Evolutionary conservation across 192 early-diverging fungal species (phyloP), one percentile per base, ranked within the genome.

Genomic region (Coemansia sp.): DNA sequence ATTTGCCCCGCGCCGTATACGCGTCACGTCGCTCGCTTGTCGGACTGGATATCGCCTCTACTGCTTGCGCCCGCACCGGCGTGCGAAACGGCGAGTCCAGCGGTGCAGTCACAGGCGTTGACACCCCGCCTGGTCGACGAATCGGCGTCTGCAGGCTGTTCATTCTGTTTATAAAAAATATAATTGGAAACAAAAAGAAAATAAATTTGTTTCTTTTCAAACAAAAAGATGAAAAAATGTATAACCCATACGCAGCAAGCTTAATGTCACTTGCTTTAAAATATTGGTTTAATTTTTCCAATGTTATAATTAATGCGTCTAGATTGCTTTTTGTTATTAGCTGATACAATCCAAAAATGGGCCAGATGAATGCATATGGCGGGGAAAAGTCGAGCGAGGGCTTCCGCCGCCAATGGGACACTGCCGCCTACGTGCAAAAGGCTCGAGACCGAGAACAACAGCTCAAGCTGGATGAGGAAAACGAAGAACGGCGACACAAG

Each of bases 331-430:
- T 43, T 43, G 10, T 43, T 15, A 43, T 3, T 15, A 43, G 8
- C 15, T 43, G 15, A 15, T 43, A 43, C 12, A 15, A n/a, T n/a
- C 4, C 12, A 43, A 43, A 14, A 43, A 43, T 43, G 41, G 41
- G 41, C 41, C 12, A 43, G 41, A 63, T 29, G 21, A 67, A 67
- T 21, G 65, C 65, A 2, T 67, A 67, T 41, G 65, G 65, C 11
- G 49, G 25, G 10, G n/a, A 41, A 5, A 67, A 52, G 45, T 41
- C 41, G 32, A 22, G 37, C 15, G 70, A 65, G 25, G 54, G 63
- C 8, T 83, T 79, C 24, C 58, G 81, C 32, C 69, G 70, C 22
- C 78, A 37, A 15, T 94, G 92, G 92, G 88, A 94, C 70, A 84
- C 70, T 54, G 87, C 73, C 23, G 86, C 89, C 43, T 91, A 88